Evolutionary conservation across 2,329 filamentous ascomycete genomes (phyloP), one percentile per base, ranked within the genome.

Genomic region (Sporothrix inflata): DNA sequence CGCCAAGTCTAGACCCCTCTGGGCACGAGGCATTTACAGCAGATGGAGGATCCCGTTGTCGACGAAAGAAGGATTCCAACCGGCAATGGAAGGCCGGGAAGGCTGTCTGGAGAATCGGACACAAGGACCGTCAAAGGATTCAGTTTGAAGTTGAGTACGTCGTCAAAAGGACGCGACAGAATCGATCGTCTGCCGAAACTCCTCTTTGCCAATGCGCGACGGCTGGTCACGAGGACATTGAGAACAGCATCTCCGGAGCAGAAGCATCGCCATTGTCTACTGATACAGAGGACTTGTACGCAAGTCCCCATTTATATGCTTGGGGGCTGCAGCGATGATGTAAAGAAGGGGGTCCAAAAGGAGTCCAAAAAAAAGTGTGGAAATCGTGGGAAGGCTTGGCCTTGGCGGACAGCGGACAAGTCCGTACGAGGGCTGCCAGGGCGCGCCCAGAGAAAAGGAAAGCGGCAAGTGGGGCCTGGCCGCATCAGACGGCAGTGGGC

Each of bases 381-480:
- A 34, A 24, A 34, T 57, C 7, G 27, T 34, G 27, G 27, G n/a
- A 65, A 45, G 60, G 38, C 38, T 45, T 65, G 38, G 60, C 60
- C 60, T 45, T 65, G 60, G 60, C 60, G 60, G n/a, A 45, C 60
- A 65, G 38, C 60, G 60, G 60, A 38, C 60, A 65, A 65, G 60
- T 65, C 60, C 60, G 60, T 27, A 45, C 21, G 38, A 45, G 38
- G 7, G 38, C 21, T 45, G 38, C 14, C 60, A 27, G 60, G 21
- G n/a, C 34, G 34, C 6, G 34, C 34, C 34, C 34, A 40, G 34
- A 19, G 12, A 11, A 21, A 21, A 65, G 40, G 60, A 65, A 38
- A n/a, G 55, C 60, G 60, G 57, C 38, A 65, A 65, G 60, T 65
- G 38, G 60, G 60, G 60, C 60, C 60, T 65, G 34, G 4, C 14